These are phyloP conservation scores for Triticum timopheevii DNA, from an alignment of 176 grass and related monocot species.

Conservation along the genomic window DNA sequence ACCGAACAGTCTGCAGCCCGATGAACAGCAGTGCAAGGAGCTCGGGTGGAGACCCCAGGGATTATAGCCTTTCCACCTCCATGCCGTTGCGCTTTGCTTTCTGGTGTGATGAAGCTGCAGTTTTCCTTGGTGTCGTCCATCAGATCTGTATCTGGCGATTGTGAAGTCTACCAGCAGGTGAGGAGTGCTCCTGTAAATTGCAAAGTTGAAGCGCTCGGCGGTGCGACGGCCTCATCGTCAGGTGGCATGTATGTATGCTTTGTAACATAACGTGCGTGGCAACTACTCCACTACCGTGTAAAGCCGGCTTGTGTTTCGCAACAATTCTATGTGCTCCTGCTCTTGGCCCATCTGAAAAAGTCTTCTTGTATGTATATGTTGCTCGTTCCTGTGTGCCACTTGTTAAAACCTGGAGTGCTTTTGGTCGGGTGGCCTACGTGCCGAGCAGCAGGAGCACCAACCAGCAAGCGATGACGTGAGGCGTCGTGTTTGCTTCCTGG, in stretches of 20 bases:
- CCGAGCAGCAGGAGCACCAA: background rate
- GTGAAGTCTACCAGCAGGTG: conserved; percentile 9
- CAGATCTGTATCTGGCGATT: conserved; percentile 6
- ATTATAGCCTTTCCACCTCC: background rate
- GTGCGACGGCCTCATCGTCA: background rate
- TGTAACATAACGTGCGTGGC: conserved; percentile 27
- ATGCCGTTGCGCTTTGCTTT: conserved; percentile 9
- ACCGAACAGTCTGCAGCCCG: conserved; percentile 75
- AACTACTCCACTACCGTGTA: background rate
- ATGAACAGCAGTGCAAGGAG: conserved; percentile 82
- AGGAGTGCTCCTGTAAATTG: background rate
- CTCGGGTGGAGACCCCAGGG: conserved; percentile 59
- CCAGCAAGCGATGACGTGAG: background rate
- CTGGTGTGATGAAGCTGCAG: background rate
- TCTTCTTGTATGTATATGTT: background rate
- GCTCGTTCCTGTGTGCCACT: background rate
- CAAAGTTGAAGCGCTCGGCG: conserved; percentile 7
- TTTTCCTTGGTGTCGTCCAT: background rate
- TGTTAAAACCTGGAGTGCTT: background rate
- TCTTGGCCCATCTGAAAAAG: background rate
- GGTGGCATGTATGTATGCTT: conserved; percentile 5
- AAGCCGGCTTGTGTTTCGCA: background rate
- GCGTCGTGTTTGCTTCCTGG: conserved; percentile 17
- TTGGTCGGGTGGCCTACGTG: background rate
- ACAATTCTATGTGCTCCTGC: background rate